A percentile compares a stretch with the other conserved stretches of the same genome.
phyloP scores from a whole-genome alignment of 495 filamentous ascomycete species.

The Aspergillus sclerotioniger region DNA sequence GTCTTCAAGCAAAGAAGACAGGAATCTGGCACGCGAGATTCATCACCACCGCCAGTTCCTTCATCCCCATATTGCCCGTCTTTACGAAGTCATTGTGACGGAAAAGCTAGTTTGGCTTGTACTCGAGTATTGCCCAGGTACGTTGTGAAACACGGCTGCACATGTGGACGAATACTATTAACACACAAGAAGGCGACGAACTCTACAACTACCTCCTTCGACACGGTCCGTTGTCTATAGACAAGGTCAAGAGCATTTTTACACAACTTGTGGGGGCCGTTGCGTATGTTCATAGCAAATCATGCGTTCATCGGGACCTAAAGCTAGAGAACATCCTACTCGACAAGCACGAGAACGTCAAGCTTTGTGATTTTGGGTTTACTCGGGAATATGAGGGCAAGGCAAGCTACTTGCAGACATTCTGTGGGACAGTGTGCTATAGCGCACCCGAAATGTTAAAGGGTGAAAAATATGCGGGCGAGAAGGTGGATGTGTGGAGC shows the following conservation, averaged over 20 bases:
- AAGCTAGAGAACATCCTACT: constrained; percentile 97
- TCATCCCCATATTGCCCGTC: constrained; percentile 92
- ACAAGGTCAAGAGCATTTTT: constrained; percentile 94
- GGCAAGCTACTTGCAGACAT: constrained; percentile 92
- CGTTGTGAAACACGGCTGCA: constrained; percentile 17
- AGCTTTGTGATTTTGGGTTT: constrained; percentile 98
- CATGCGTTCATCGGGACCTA: constrained; percentile 93
- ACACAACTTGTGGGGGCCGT: constrained; percentile 95
- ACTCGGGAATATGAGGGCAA: constrained; percentile 96
- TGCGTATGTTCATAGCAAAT: constrained; percentile 90
- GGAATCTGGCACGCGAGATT: constrained; percentile 94
- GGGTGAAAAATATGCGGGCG: constrained; percentile 94
- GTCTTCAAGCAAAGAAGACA: constrained; percentile 92
- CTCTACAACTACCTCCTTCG: constrained; percentile 92
- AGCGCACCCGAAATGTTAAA: constrained; percentile 98
- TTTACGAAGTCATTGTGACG: constrained; percentile 98
- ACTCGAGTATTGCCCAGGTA: constrained; percentile 95
- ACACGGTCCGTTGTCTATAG: constrained; percentile 77
- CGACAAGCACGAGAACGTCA: constrained; percentile 96
- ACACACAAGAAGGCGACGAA: constrained; percentile 71
- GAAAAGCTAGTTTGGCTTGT: constrained; percentile 94
- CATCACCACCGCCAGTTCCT: constrained; percentile 98
- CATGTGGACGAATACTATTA: neutral
- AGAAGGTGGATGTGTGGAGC: constrained; percentile 98
- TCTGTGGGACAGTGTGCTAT: constrained; percentile 97